Evolutionary conservation across 1,139 yeast species (phyloP).

Genomic region (Taphrina confusa): DNA sequence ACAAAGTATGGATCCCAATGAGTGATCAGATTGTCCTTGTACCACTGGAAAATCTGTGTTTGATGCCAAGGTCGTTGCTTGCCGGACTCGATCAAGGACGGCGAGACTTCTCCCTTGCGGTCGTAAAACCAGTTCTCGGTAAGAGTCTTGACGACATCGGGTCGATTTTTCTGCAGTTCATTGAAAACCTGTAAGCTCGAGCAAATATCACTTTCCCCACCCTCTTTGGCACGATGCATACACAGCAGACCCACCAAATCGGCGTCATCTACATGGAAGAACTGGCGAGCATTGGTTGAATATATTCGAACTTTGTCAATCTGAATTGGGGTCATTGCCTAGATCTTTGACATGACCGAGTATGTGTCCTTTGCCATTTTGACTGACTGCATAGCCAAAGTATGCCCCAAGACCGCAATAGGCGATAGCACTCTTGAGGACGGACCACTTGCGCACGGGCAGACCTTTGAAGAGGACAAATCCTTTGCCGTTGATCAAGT

Average conservation of each 20-base stretch:
- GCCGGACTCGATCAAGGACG: conserved; percentile 1
- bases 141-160: conserved; percentile 28
- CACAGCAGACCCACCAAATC: conserved; percentile 30
- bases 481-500: conserved; percentile 22
- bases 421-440: conserved; percentile 8
- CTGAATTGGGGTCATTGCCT: conserved; percentile 25
- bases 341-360: conserved; percentile 26
- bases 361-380: conserved; percentile 27
- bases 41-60: conserved; percentile 15
- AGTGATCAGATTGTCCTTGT: conserved; percentile 17
- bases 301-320: conserved; percentile 31
- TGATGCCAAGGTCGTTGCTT: conserved; percentile 16
- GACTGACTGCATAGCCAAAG: conserved; percentile 23
- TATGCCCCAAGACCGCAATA: conserved; percentile 21
- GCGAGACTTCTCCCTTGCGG: conserved; percentile 29
- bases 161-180: conserved; percentile 18
- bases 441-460: conserved; percentile 24
- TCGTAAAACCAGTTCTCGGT: conserved; percentile 25
- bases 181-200: conserved; percentile 21
- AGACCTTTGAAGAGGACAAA: conserved; percentile 26
- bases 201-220: conserved; percentile 27
- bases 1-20: conserved; percentile 34
- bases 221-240: conserved; percentile 20
- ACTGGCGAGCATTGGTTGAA: conserved; percentile 23
- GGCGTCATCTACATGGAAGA: conserved; percentile 25